Conservation (phyloP, 352 stramenopile genomes). For the Globisporangium uncinulatum region DNA sequence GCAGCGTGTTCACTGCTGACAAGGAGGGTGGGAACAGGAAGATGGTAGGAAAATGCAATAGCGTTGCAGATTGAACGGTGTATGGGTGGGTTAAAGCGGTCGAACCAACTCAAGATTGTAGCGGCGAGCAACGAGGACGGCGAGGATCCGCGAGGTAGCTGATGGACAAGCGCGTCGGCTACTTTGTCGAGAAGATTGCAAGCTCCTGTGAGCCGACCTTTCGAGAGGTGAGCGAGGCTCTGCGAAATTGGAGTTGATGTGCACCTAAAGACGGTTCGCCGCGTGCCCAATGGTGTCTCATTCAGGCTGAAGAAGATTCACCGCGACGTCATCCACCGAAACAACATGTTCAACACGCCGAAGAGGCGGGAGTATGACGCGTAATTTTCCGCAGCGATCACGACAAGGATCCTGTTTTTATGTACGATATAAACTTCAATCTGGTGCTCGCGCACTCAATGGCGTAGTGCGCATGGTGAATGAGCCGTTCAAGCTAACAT, state of each 20-base stretch:
- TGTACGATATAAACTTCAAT: neutral
- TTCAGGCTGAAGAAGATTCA: neutral
- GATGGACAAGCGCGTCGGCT: neutral
- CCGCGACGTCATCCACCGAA: neutral
- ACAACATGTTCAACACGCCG: neutral
- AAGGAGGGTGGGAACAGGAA: no score
- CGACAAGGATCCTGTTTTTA: neutral
- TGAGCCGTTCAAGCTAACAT: neutral
- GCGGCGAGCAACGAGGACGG: no score
- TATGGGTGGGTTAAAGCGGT: no score
- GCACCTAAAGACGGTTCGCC: neutral
- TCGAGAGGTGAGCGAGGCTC: neutral
- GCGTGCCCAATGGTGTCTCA: neutral
- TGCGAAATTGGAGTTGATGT: neutral
- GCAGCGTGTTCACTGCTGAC: no score
- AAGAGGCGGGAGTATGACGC: neutral
- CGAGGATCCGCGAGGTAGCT: neutral
- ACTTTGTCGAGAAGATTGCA: neutral
- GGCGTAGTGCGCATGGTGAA: neutral
- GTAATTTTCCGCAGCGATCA: neutral
- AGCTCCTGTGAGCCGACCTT: neutral
- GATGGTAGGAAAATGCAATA: no score
- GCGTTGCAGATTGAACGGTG: no score
- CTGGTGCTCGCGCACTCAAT: neutral
- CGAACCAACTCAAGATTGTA: no score